Conservation (phyloP, 2,329 filamentous ascomycete species). For the Penicillium sp. region DNA sequence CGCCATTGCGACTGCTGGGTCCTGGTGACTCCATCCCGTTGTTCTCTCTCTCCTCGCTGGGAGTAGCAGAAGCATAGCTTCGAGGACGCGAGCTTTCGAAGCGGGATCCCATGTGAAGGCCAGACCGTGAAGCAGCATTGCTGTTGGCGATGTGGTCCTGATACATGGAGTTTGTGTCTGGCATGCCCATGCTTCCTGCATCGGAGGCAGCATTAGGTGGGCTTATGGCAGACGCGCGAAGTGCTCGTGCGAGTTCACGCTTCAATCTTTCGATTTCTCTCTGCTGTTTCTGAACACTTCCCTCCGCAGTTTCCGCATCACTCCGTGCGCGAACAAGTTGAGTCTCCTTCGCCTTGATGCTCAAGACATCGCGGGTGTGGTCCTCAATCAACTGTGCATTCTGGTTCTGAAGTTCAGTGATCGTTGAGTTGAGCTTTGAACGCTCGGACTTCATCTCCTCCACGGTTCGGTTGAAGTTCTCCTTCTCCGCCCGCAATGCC, state of each 20-base stretch:
- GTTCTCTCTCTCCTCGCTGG: slow-evolving; percentile 75
- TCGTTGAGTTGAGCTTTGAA: slow-evolving; percentile 76
- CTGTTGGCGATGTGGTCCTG: slow-evolving; percentile 35
- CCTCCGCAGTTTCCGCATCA: slow-evolving; percentile 84
- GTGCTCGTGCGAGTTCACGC: slow-evolving; percentile 65
- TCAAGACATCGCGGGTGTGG: slow-evolving; percentile 89
- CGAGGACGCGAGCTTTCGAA: slow-evolving; percentile 42
- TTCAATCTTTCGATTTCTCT: slow-evolving; percentile 92
- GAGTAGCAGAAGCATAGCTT: slow-evolving; percentile 50
- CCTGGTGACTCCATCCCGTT: slow-evolving; percentile 39
- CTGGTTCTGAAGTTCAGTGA: slow-evolving; percentile 92
- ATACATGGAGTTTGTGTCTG: slow-evolving; percentile 50
- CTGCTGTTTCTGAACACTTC: slow-evolving; percentile 76
- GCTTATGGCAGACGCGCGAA: slow-evolving; percentile 40
- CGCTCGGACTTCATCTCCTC: slow-evolving; percentile 82
- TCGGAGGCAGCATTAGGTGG: slow-evolving; percentile 40
- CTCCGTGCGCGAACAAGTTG: slow-evolving; percentile 88
- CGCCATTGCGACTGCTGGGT: slow-evolving; percentile 28
- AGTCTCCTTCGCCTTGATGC: slow-evolving; percentile 97
- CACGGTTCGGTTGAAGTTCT: slow-evolving; percentile 68
- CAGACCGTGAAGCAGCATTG: slow-evolving; percentile 26
- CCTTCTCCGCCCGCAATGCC: slow-evolving; percentile 79
- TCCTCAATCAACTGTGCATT: slow-evolving; percentile 97
- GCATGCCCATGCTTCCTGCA: slow-evolving; percentile 51
- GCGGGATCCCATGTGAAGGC: slow-evolving; percentile 37